Evolutionary conservation across 495 filamentous ascomycete species (phyloP), one percentile per base, ranked within the genome.

Genomic region (Poronia punctata): DNA sequence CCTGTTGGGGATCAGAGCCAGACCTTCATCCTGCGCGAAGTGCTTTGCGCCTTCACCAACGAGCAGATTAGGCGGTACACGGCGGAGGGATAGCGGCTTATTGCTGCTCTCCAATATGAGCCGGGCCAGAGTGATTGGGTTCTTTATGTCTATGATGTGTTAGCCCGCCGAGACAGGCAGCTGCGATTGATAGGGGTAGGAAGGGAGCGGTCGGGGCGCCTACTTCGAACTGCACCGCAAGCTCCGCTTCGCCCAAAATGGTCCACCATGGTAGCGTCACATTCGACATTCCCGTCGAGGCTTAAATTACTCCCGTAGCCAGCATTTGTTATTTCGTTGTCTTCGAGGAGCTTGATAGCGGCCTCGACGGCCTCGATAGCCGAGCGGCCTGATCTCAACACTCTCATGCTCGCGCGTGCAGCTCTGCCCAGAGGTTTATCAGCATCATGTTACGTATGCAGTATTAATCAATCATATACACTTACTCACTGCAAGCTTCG

Each of bases 271-370:
- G 85, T 85, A 23, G 92, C 93, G 64, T 98, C 92, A 52, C 88
- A 88, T 56, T 98, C 93, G 17, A 95, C 92, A 11, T 78, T 75
- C 3, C 92, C 92, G 48, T 96, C 82, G 35, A 89, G 80, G 32
- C 82, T 78, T n/a, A 96, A 64, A 53, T 98, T 98, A 65, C 93
- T 97, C 22, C 93, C 93, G 51, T 82, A 96, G 11, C 93, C 92
- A 11, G 89, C 82, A 61, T 98, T 98, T 16, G 93, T 97, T 52
- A 98, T 95, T 49, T 95, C 86, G 31, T 81, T 78, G 54, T 98
- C 85, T 59, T 98, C 92, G 25, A 98, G 74, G 12, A 83, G 70
- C 52, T 79, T 84, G 43, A 98, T 75, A 19, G 93, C 89, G 35
- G 84, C 79, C 60, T 97, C 92, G 20, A 94, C 88, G n/a, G 92